Percentiles rank a stretch among this genome's conserved stretches.
phyloP scores from a whole-genome alignment of 129 eudicot genomes.

The carrot (Daucus carota) region DNA sequence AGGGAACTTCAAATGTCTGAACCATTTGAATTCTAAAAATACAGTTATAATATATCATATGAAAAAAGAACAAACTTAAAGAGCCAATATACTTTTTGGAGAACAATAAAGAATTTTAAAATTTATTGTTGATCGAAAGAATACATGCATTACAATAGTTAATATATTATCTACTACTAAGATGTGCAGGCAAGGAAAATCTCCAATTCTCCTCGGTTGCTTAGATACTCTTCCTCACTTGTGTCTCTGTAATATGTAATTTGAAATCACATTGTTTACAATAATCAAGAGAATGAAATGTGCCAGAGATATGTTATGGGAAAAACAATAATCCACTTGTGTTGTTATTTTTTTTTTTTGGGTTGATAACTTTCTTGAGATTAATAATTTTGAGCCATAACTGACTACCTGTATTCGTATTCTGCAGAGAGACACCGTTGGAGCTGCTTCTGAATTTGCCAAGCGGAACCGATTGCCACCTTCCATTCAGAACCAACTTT shows the following conservation, averaged over 20 bases:
- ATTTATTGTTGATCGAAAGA: neutral
- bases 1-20: neutral
- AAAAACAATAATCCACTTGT: neutral
- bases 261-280: neutral
- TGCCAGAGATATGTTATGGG: neutral
- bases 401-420: neutral
- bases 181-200: neutral
- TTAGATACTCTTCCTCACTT: neutral
- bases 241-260: neutral
- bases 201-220: neutral
- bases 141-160: neutral
- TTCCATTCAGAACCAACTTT: conserved; percentile 50
- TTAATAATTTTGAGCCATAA: conserved; percentile 1
- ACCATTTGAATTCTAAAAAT: neutral
- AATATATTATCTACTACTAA: neutral
- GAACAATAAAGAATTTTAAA: neutral
- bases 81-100: neutral
- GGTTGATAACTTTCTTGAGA: conserved; percentile 7
- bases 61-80: too few species aligned
- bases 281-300: neutral
- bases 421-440: conserved; percentile 66
- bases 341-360: neutral
- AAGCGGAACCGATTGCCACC: conserved; percentile 69
- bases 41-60: neutral
- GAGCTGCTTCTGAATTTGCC: conserved; percentile 70